Conservation (phyloP, 768 basidiomycete species). For the Cystofilobasidium capitatum region DNA sequence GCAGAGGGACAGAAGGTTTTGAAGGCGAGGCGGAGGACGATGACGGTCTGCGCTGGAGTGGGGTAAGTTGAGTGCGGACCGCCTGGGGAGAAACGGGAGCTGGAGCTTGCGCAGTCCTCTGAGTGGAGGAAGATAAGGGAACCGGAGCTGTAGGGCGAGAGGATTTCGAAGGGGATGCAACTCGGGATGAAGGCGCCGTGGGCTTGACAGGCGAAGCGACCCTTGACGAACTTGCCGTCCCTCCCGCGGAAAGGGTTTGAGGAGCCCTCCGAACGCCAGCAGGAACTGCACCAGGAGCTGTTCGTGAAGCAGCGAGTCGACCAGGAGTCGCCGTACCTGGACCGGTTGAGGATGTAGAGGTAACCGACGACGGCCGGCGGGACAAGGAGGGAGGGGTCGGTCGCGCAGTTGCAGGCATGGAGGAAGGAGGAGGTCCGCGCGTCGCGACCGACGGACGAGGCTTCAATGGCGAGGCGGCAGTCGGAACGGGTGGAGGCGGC, state of each 20-base stretch:
- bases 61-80: not conserved
- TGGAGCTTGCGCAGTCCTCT: not conserved
- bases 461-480: no score
- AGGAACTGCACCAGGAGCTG: no score
- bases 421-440: no score
- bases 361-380: no score
- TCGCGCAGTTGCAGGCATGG: no score
- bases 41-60: not conserved
- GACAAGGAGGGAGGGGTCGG: no score
- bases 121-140: not conserved
- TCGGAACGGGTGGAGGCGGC: not conserved
- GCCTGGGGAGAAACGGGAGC: not conserved
- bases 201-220: not conserved
- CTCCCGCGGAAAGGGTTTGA: no score
- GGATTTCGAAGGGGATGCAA: not conserved
- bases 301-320: no score
- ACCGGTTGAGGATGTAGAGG: no score
- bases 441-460: no score
- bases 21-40: not conserved
- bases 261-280: no score
- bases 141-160: not conserved
- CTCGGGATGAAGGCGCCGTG: not conserved
- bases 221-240: not conserved
- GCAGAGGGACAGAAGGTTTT: constrained; percentile 32
- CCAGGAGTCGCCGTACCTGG: no score